Evolutionary conservation across 2,329 filamentous ascomycete species (phyloP).

Genomic region (Fusarium sp.): DNA sequence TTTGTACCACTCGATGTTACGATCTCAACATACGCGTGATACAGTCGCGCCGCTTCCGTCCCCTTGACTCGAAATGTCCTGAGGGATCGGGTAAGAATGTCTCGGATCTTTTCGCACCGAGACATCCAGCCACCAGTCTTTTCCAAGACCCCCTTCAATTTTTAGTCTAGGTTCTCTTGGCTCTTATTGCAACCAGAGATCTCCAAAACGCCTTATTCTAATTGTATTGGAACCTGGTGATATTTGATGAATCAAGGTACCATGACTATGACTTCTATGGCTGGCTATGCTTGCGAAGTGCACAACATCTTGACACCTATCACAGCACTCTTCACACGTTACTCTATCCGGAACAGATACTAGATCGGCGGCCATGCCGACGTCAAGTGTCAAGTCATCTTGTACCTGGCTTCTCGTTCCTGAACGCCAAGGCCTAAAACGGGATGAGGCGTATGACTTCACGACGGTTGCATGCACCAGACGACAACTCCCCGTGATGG

Average conservation of each 20-base stretch:
- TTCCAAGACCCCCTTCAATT: neutral
- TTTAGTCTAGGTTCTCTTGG: neutral
- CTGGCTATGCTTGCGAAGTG: neutral
- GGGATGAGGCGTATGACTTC: neutral
- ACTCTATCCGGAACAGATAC: conserved; percentile 22
- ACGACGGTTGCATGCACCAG: conserved; percentile 6
- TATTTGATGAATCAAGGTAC: neutral
- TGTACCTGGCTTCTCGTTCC: neutral
- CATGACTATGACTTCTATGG: neutral
- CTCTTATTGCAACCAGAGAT: neutral
- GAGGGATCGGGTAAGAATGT: conserved; percentile 11
- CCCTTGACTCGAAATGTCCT: neutral
- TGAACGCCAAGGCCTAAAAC: conserved; percentile 3
- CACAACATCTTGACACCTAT: neutral
- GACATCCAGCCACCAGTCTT: neutral
- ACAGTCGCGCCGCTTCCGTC: neutral
- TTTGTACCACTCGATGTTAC: neutral
- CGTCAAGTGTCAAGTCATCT: conserved; percentile 1
- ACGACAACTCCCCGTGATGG: neutral
- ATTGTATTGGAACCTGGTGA: neutral
- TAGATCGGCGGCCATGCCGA: conserved; percentile 12
- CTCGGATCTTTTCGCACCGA: conserved; percentile 6
- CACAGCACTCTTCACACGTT: neutral
- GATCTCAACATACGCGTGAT: neutral
- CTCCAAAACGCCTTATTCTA: neutral